Base-by-base conservation (phyloP, 768 basidiomycete genomes). In the Panaeolus cyanescens region DNA sequence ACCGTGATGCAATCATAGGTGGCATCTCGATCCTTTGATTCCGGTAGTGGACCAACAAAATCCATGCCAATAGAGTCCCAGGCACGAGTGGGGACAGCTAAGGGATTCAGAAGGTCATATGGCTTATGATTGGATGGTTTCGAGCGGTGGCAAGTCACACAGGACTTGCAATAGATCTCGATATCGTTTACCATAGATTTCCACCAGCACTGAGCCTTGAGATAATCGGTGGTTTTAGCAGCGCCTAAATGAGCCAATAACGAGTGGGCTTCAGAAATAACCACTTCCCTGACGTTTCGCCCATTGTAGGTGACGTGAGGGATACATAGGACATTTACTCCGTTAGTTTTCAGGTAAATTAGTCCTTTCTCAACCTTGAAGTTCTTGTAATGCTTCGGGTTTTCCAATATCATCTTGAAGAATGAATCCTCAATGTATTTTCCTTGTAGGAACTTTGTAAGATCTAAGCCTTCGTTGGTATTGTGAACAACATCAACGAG, bases 171-270 rank as follows among this genome's bases (percentile, higher is more conserved):
- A 36, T 53, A 79, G 0, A 61, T 56, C 3, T 68, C 53, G 0
- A 72, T 62, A 31, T 81, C 76, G 0, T 30, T 3, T 0, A 64
- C 68, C 57, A 81, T 74, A 0, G 66, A 57, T 17, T 73, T 73
- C 80, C 80, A 80, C 78, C 79, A 80, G 0, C 78, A 71, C 6
- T 75, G 60, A 28, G 76, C 70, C 3, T 68, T 40, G 0, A 80
- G 64, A 33, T 74, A 76, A 1, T 59, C 33, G 0, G 79, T 15
- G 0, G 78, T 81, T 59, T 80, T 81, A 1, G 9, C 30, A 0
- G 64, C 28, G 0, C 80, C 77, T 0, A 81, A 58, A 54, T 81
- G 80, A 0, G 78, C 79, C 1, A 81, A 55, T 0, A 81, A 6
- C 0, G 74, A 77, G 32, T 81, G 80, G 0, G 76, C 77, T 32